Evolutionary conservation across 352 stramenopile genomes (phyloP), one percentile per base, ranked within the genome.

Genomic region (Pythium grandisporangium): DNA sequence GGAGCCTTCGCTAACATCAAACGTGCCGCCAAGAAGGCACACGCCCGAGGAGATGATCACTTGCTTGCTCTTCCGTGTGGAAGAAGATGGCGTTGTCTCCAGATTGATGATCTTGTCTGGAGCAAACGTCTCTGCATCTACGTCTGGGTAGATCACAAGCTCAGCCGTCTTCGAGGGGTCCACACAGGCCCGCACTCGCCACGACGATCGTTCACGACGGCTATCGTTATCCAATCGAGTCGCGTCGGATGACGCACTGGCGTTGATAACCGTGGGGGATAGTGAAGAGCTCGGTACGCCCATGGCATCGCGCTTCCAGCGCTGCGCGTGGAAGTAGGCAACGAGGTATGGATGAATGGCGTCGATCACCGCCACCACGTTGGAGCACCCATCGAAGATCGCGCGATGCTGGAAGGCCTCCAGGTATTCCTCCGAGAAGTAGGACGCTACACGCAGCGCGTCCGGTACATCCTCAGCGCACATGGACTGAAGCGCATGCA

Each of bases 1-100:
- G 6, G 74, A 84, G 2, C 77, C 73, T 19, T 82, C 63, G 1
- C 71, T 77, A 19, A 88, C 65, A 36, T 87, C 74, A 30, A 90
- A 78, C 19, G 63, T 70, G 2, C 74, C 77, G 26, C 74, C 73
- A 1, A 85, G 48, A 13, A 89, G 53, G 17, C 70, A 37, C 0
- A 68, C 58, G 5, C 57, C 68, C 2, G 63, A 55, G 0, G 63
- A 30, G 4, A 87, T 48, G n/a, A 84, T 61, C n/a, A 89, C 24
- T 24, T 58, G 61, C 34, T 60, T 71, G 3, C 55, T 45, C 23
- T 42, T 32, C 27, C 8, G 27, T 14, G 27, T 8, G 10, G 8
- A 14, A 8, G 14, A 8, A 8, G 48, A 42, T 16, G 45, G 32
- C 17, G 41, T 45, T 11, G 58, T 13, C 8, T 71, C 53, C 4